Evolutionary conservation across 2,329 filamentous ascomycete species (phyloP).

Genomic region (Xylariaceae sp.): DNA sequence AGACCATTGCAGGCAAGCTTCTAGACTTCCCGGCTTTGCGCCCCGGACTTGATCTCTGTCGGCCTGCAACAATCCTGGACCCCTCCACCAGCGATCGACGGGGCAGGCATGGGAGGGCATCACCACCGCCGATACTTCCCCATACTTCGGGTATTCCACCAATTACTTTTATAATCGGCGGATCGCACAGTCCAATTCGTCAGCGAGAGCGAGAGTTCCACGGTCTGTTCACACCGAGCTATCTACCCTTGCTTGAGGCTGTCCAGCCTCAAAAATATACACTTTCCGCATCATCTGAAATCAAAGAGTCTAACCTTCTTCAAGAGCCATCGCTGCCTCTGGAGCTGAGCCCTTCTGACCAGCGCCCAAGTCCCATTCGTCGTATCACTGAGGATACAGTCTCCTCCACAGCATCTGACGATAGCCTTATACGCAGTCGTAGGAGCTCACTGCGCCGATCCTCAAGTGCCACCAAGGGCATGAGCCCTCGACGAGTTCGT

Average conservation of each 20-base stretch:
- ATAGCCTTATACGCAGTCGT: constrained; percentile 46
- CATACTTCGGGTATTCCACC: constrained; percentile 35
- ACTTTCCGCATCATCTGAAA: constrained; percentile 15
- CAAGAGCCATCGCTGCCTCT: constrained; percentile 18
- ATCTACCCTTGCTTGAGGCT: constrained; percentile 58
- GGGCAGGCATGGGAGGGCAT: constrained; percentile 26
- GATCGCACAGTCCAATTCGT: constrained; percentile 41
- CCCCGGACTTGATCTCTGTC: constrained; percentile 30
- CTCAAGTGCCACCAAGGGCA: constrained; percentile 45
- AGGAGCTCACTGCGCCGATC: constrained; percentile 55
- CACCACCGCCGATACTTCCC: constrained; percentile 39
- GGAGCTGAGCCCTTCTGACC: constrained; percentile 16
- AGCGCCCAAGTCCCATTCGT: constrained; percentile 35
- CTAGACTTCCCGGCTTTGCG: constrained; percentile 44
- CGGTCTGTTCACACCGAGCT: constrained; percentile 60
- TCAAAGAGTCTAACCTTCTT: constrained; percentile 20
- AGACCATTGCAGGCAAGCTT: constrained; percentile 42
- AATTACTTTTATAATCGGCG: constrained; percentile 20
- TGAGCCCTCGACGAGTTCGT: constrained; percentile 58
- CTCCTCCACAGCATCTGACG: constrained; percentile 50
- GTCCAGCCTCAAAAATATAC: constrained; percentile 25
- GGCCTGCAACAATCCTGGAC: constrained; percentile 14
- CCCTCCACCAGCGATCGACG: constrained; percentile 19
- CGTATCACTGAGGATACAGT: constrained; percentile 44
- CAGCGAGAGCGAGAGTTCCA: constrained; percentile 57